Evolutionary conservation across 345 rosid species (phyloP), one percentile per base, ranked within the genome.

Genomic region (Hibiscus syriacus): DNA sequence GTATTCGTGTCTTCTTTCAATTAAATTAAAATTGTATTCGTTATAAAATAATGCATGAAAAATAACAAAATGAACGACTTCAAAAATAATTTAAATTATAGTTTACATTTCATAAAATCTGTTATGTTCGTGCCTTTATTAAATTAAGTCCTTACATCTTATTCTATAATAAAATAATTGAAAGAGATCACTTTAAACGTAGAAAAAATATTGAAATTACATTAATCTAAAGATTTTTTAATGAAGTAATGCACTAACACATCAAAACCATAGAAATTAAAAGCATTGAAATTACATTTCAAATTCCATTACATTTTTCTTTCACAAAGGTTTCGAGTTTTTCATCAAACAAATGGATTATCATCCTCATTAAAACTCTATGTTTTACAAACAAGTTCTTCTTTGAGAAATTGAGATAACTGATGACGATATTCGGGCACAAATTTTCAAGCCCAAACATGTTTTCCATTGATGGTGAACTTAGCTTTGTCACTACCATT

Each of bases 391-490:
- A 53, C 6, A 9, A 10, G 32, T 30, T 30, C 5, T 30, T 30
- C 0, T 3, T 3, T 4, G 6, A 30, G 32, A 30, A 30, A 30
- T 30, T 30, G 5, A 4, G 5, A 30, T 30, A 6, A 10, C 7
- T 34, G 38, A 3, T 52, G 54, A 19, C 23, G 54, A 20, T 49
- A 74, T 34, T 87, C 83, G 0, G 86, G 84, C 2, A 83, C 80
- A 30, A 71, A 87, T 72, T 83, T 85, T 14, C 92, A 65, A 17
- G 77, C 88, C 90, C 92, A 87, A 0, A 83, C 90, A 65, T 87
- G 90, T 70, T 87, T 87, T 27, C 92, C 90, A 9, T 87, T 87
- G 74, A 87, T 85, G 67, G 60, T 71, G 64, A 87, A 87, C 64
- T 85, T 87, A 1, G 76, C 85, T 60, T 76, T 82, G 48, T 57